A percentile compares a stretch with the other conserved stretches of the same genome.
phyloP scores from a whole-genome alignment of 768 basidiomycete genomes.

The Cystoderma amianthinum region DNA sequence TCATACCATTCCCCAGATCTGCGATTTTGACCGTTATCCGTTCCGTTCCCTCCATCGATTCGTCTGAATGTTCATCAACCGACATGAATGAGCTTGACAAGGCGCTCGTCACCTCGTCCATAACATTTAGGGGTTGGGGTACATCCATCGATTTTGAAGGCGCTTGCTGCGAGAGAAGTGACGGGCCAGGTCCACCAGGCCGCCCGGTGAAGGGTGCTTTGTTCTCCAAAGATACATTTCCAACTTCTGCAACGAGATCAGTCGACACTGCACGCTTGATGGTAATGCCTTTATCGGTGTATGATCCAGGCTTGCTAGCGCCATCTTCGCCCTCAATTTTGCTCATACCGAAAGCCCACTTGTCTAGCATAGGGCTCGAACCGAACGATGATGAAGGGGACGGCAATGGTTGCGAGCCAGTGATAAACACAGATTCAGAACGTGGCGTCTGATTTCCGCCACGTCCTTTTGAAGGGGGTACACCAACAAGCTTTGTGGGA shows the following conservation, averaged over 20 bases:
- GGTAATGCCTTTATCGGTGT: conserved; percentile 12
- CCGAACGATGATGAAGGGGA: conserved; percentile 73
- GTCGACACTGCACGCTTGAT: conserved; percentile 16
- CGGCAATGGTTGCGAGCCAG: conserved; percentile 89
- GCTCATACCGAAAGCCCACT: conserved; percentile 88
- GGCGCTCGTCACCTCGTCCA: not conserved
- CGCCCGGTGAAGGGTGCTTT: conserved; percentile 20
- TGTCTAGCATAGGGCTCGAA: conserved; percentile 69
- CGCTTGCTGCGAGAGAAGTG: conserved; percentile 68
- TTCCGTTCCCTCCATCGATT: conserved; percentile 28
- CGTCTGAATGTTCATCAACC: conserved; percentile 26
- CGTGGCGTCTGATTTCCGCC: conserved; percentile 96
- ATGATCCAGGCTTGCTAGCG: conserved; percentile 11
- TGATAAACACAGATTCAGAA: conserved; percentile 72
- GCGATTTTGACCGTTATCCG: conserved; percentile 96
- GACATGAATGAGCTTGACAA: conserved; percentile 22
- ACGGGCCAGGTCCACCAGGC: conserved; percentile 42
- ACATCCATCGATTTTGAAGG: conserved; percentile 22
- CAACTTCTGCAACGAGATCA: conserved; percentile 29
- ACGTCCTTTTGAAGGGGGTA: conserved; percentile 87
- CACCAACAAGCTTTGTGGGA: conserved; percentile 76
- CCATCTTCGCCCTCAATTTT: conserved; percentile 58
- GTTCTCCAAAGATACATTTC: conserved; percentile 31
- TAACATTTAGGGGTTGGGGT: conserved; percentile 9
- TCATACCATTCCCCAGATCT: conserved; percentile 89